phyloP scores from a whole-genome alignment of 2,329 filamentous ascomycete species.

The Penicillium sp. region DNA sequence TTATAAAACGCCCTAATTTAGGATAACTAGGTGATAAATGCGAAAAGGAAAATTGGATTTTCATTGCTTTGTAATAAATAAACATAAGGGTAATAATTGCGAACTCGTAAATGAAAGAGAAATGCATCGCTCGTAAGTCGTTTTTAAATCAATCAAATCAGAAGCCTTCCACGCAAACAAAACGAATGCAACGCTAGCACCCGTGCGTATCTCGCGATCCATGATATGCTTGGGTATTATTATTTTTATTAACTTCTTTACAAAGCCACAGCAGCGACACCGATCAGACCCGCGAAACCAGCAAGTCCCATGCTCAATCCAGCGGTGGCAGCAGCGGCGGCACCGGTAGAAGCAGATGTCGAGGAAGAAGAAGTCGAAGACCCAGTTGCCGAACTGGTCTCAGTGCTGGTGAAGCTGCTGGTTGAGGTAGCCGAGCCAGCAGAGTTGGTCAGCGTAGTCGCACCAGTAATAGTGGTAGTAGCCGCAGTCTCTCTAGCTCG shows the following conservation, averaged over 20 bases:
- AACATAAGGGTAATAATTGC: not conserved
- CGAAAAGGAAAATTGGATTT: no score
- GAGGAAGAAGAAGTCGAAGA: not conserved
- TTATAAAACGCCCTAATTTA: no score
- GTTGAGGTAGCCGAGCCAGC: slow-evolving; percentile 10
- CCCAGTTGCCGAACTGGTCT: not conserved
- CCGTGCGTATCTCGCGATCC: not conserved
- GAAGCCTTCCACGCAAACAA: not conserved
- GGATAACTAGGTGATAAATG: no score
- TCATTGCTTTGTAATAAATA: no score
- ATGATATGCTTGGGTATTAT: not conserved
- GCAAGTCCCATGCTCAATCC: slow-evolving; percentile 12
- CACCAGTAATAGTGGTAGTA: not conserved
- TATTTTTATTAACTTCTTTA: not conserved
- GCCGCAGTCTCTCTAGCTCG: slow-evolving; percentile 1
- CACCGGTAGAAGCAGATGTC: not conserved
- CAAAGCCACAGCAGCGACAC: slow-evolving; percentile 13
- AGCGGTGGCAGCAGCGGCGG: slow-evolving; percentile 7
- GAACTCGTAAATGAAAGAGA: not conserved
- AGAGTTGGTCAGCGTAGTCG: slow-evolving; percentile 11
- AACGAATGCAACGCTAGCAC: not conserved
- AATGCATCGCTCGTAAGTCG: not conserved
- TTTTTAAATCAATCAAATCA: not conserved
- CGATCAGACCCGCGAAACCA: slow-evolving; percentile 12
- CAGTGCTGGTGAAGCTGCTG: not conserved